A percentile compares a stretch with the other conserved stretches of the same genome.
These are phyloP conservation scores for Paxillus ammoniavirescens DNA, from an alignment of 768 basidiomycete genomes.

Conservation along the genomic window DNA sequence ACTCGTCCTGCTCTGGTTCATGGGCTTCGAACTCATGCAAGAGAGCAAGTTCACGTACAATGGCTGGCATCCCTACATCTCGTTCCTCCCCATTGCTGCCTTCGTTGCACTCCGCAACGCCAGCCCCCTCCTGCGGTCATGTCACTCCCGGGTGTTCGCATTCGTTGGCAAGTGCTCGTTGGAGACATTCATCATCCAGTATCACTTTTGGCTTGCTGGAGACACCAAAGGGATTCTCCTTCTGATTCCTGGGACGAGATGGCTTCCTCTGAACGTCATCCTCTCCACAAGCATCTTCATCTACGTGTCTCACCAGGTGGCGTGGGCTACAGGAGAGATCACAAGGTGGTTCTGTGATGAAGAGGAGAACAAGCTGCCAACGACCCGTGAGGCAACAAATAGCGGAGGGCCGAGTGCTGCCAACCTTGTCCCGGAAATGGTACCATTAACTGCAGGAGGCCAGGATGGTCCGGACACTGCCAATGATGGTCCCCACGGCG, in stretches of 20 bases:
- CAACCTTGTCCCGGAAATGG: constrained; percentile 5
- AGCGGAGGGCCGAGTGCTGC: background rate
- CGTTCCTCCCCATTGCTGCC: constrained; percentile 75
- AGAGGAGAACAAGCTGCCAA: constrained; percentile 24
- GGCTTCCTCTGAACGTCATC: constrained; percentile 77
- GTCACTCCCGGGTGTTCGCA: constrained; percentile 65
- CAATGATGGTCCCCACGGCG: constrained; percentile 30
- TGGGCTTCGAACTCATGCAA: constrained; percentile 75
- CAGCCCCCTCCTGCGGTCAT: constrained; percentile 65
- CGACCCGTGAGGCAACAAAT: constrained; percentile 11
- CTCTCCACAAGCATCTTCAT: constrained; percentile 77
- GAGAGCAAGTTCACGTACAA: constrained; percentile 87
- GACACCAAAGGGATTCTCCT: constrained; percentile 82
- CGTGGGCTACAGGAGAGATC: constrained; percentile 71
- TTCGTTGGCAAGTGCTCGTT: constrained; percentile 87
- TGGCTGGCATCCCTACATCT: constrained; percentile 78
- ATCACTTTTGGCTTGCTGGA: constrained; percentile 81
- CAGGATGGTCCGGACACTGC: constrained; percentile 12
- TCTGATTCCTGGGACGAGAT: constrained; percentile 69
- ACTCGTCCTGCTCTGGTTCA: constrained; percentile 69
- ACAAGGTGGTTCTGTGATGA: constrained; percentile 57
- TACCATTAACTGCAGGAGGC: constrained; percentile 5
- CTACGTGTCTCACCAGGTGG: constrained; percentile 74
- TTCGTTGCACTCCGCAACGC: constrained; percentile 80
- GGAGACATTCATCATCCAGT: constrained; percentile 91